Percentiles rank a stretch among this genome's conserved stretches.
These are phyloP conservation scores for Arthrinium phaeospermum DNA, from an alignment of 2,329 filamentous ascomycete genomes.

Conservation along the genomic window DNA sequence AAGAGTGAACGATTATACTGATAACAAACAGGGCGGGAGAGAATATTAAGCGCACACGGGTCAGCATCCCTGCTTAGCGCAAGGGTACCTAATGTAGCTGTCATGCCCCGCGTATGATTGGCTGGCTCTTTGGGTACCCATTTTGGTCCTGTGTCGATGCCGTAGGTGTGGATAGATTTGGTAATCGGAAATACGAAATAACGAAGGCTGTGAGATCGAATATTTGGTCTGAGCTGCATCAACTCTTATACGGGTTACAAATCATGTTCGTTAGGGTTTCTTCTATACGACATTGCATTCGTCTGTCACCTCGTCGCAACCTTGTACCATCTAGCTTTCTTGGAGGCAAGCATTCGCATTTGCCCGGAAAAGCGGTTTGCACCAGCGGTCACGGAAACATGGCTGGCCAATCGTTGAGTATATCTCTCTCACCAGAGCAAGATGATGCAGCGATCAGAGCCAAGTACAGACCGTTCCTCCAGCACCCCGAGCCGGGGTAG, in stretches of 20 bases:
- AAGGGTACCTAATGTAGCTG: neutral
- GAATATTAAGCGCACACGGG: neutral
- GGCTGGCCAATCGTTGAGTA: fast-evolving
- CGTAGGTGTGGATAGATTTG: neutral
- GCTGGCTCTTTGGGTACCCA: neutral
- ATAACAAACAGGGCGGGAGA: no score
- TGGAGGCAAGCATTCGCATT: neutral
- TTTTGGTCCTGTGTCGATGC: no score
- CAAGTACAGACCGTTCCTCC: conserved; percentile 62
- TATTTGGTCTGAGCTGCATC: neutral
- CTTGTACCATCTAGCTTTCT: neutral
- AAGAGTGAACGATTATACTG: no score
- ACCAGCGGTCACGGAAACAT: neutral
- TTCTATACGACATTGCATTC: neutral
- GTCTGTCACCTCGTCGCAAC: neutral
- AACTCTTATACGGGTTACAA: neutral
- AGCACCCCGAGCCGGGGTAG: conserved; percentile 42
- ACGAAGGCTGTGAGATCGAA: neutral
- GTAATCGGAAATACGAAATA: neutral
- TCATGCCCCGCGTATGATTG: neutral
- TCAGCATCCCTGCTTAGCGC: neutral
- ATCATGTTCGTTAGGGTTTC: neutral
- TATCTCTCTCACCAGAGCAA: neutral
- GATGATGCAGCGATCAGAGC: neutral
- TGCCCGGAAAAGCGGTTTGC: neutral